A percentile compares a stretch with the other conserved stretches of the same genome.
phyloP scores from a whole-genome alignment of 169 alveolate species.

The Eimeria falciformis region DNA sequence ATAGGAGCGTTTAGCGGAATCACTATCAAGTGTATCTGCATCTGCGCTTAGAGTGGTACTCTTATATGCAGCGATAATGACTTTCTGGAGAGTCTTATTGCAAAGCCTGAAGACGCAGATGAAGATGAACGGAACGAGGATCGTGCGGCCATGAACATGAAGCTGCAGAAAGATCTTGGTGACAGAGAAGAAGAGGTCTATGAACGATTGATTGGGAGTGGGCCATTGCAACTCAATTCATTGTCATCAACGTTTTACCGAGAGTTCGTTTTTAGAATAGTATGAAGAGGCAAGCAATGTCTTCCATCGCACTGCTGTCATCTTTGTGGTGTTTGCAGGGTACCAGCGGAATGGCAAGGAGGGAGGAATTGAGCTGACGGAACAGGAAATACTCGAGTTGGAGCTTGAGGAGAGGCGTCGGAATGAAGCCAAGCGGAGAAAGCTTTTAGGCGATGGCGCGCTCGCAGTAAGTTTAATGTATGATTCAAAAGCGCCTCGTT shows the following conservation, averaged over 20 bases:
- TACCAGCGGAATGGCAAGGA: slow-evolving; percentile 8
- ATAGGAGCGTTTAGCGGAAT: too few relatives aligned
- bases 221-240: too few relatives aligned
- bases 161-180: slow-evolving; percentile 44
- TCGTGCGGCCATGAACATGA: slow-evolving; percentile 46
- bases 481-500: too few relatives aligned
- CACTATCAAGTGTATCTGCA: too few relatives aligned
- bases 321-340: not conserved
- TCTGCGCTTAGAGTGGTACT: not conserved
- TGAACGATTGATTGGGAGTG: slow-evolving; percentile 65
- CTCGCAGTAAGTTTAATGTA: slow-evolving; percentile 28
- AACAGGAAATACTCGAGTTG: slow-evolving; percentile 13
- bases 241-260: too few relatives aligned
- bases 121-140: slow-evolving; percentile 66
- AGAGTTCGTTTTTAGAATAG: too few relatives aligned
- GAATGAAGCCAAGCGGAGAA: not conserved
- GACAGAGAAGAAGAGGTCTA: slow-evolving; percentile 67
- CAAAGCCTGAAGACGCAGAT: slow-evolving; percentile 9
- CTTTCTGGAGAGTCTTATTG: slow-evolving; percentile 48
- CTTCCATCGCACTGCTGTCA: too few relatives aligned
- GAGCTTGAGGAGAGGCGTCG: slow-evolving; percentile 33
- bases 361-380: slow-evolving; percentile 10
- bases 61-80: slow-evolving; percentile 12
- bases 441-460: slow-evolving; percentile 1
- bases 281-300: too few relatives aligned